Base-by-base conservation (phyloP, 345 rosid genomes). In the Salix exigua region DNA sequence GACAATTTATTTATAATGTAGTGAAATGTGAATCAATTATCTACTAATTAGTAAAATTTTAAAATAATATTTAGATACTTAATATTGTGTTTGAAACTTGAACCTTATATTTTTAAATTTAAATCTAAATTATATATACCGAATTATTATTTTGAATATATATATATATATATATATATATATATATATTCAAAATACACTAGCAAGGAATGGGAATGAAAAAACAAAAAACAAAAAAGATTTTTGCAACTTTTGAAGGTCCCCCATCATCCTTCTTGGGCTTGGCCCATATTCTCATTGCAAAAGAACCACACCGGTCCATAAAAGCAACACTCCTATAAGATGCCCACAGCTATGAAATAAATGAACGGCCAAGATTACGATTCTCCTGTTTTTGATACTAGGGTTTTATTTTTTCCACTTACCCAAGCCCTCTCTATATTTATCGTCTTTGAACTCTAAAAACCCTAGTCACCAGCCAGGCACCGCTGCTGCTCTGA, bases 361-460 rank as follows among this genome's bases (percentile, higher is more conserved):
- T 25, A 51, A 58, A 75, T 58, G 67, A 66, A 67, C 73, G 78
- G 78, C 51, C 31, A 1, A 10, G 46, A 55, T 55, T 2, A 53
- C 51, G 12, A 3, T 1, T 33, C 12, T 12, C 35, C 26, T 31
- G 23, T 60, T 28, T 60, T 55, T 21, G 25, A 17, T 25, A 9
- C 72, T 66, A 66, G 76, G 76, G 76, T 66, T 66, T 28, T 31
- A 23, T 21, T 65, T 65, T 65, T 4, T n/a, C 23, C 50, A 7
- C 5, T 0, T 10, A 14, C 2, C 38, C 51, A 37, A 7, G 19
- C 33, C 63, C 48, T 77, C 16, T 51, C 16, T 50, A 21, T 77
- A 35, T 35, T 62, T 19, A 18, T n/a, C n/a, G 44, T 40, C 44
- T 10, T 16, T 68, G 26, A 19, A 37, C 42, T 23, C 37, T 7